Conservation (phyloP, 371 early-diverging fungal genomes). For the Apophysomyces sp. region DNA sequence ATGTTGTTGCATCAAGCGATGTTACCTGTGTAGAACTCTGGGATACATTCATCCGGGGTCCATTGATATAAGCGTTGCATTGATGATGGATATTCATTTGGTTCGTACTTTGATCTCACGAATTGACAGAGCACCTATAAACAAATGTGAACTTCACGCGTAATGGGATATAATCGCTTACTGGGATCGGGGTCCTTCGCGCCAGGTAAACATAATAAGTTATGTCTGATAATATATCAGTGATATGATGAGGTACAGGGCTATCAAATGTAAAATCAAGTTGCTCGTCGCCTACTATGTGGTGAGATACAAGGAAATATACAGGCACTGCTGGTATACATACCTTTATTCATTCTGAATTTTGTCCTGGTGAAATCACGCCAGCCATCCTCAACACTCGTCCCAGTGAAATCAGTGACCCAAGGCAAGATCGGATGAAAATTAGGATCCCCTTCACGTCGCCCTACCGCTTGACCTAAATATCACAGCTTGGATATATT, state of each 20-base stretch:
- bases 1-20: neutral
- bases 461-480: conserved; percentile 31
- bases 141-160: neutral
- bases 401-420: conserved; percentile 69
- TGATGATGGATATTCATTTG: conserved; percentile 69
- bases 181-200: conserved; percentile 64
- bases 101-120: conserved; percentile 70
- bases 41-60: conserved; percentile 79
- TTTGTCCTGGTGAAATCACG: conserved; percentile 68
- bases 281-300: conserved; percentile 60
- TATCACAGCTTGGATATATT: neutral
- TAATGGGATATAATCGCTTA: conserved; percentile 12
- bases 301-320: neutral
- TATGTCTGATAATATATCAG: conserved; percentile 70
- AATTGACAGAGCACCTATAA: conserved; percentile 60
- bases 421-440: conserved; percentile 76
- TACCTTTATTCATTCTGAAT: conserved; percentile 68
- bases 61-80: conserved; percentile 65
- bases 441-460: conserved; percentile 67
- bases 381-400: conserved; percentile 54
- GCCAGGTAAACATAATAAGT: conserved; percentile 72
- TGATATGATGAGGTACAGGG: conserved; percentile 71
- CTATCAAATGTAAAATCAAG: conserved; percentile 70
- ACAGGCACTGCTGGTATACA: neutral
- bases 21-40: conserved; percentile 66